A percentile compares a stretch with the other conserved stretches of the same genome.
Evolutionary conservation across 257 asterid genomes (phyloP).

Genomic region (Solanum chiquidenum): DNA sequence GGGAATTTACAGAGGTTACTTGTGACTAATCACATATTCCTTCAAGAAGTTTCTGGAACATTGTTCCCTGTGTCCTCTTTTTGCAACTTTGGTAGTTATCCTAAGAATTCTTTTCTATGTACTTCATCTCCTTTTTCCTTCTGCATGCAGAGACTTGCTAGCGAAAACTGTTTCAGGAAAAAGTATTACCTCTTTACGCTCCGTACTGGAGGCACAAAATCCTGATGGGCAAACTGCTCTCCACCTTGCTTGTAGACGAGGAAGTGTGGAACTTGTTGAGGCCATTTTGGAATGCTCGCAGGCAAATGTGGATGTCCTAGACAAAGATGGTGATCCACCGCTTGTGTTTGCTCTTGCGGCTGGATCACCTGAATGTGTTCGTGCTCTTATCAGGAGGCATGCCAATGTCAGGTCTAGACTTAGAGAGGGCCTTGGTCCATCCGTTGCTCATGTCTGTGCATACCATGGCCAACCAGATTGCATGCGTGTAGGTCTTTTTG

Average conservation of each 20-base stretch:
- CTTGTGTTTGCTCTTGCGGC: conserved; percentile 97
- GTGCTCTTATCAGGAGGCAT: conserved; percentile 63
- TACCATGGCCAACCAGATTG: conserved; percentile 99
- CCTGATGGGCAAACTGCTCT: conserved; percentile 97
- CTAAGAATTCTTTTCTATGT: not conserved
- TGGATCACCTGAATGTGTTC: conserved; percentile 97
- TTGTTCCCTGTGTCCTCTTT: not conserved
- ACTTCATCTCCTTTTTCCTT: conserved; percentile 4
- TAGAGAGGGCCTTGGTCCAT: conserved; percentile 97
- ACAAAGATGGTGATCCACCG: conserved; percentile 98
- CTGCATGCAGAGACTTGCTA: conserved; percentile 58
- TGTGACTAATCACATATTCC: not conserved
- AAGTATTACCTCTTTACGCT: conserved; percentile 22
- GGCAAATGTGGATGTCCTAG: conserved; percentile 83
- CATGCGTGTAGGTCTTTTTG: conserved; percentile 68
- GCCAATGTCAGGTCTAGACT: conserved; percentile 88
- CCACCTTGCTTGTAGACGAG: conserved; percentile 95
- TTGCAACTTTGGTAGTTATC: not conserved
- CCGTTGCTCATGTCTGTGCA: conserved; percentile 98
- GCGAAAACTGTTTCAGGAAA: conserved; percentile 43
- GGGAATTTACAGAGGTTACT: not conserved
- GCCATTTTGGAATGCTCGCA: conserved; percentile 66
- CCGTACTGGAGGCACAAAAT: conserved; percentile 81
- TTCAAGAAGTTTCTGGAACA: not conserved
- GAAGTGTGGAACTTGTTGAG: conserved; percentile 84